A percentile compares a stretch with the other conserved stretches of the same genome.
Evolutionary conservation across 306 rosid species (phyloP).

Genomic region (Vigna angularis): DNA sequence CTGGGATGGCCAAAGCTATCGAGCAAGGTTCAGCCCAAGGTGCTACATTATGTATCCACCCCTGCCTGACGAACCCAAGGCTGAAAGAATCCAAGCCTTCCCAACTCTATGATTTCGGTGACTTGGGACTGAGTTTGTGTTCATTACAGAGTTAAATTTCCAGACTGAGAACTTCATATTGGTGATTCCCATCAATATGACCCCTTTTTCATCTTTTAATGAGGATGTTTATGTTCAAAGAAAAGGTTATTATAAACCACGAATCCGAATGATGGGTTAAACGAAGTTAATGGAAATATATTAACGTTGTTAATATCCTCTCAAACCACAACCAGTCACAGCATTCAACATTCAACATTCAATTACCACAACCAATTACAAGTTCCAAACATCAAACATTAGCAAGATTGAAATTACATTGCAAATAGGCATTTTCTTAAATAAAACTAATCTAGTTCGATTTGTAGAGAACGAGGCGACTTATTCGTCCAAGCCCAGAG

Average conservation of each 20-base stretch:
- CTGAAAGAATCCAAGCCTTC: conserved; percentile 85
- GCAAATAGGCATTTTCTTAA: too few species aligned
- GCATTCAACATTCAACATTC: too few species aligned
- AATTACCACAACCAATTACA: too few species aligned
- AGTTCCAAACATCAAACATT: too few species aligned
- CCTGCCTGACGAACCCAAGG: conserved; percentile 89
- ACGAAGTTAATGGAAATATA: conserved; percentile 40
- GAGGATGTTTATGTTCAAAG: too few species aligned
- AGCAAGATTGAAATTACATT: too few species aligned
- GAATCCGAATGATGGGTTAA: conserved; percentile 41
- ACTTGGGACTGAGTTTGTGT: conserved; percentile 79
- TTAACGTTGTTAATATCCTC: too few species aligned
- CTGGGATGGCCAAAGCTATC: conserved; percentile 79
- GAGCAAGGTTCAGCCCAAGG: conserved; percentile 93
- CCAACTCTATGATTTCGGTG: conserved; percentile 91
- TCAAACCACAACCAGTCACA: too few species aligned
- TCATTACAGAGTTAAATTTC: too few species aligned
- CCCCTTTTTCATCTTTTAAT: too few species aligned
- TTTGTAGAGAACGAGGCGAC: too few species aligned
- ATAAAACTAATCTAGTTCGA: neutral
- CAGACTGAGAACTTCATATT: conserved; percentile 37
- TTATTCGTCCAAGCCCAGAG: too few species aligned
- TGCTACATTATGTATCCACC: conserved; percentile 64
- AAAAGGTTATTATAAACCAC: conserved; percentile 47
- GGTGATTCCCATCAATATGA: conserved; percentile 45